phyloP scores from a whole-genome alignment of 2,329 filamentous ascomycete species.

The Talaromyces rugulosus region DNA sequence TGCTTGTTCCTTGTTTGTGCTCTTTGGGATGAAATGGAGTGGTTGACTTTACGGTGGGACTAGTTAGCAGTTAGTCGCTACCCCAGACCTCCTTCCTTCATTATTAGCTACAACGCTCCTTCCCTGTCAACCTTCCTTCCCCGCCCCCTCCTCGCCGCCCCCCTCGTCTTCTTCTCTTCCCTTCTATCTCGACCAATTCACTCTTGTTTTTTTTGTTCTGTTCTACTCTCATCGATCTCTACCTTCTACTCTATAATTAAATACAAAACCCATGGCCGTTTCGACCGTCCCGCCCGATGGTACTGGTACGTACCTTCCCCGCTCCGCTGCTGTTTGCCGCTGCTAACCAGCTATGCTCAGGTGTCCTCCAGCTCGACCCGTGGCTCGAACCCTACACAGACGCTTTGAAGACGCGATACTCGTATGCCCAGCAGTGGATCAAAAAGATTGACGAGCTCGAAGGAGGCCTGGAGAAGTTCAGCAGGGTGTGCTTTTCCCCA shows the following conservation, averaged over 20 bases:
- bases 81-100: not conserved
- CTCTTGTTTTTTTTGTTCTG: not conserved
- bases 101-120: not conserved
- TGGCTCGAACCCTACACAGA: slow-evolving; percentile 84
- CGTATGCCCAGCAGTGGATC: slow-evolving; percentile 81
- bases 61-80: not conserved
- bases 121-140: not conserved
- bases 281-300: slow-evolving; percentile 10
- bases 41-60: not conserved
- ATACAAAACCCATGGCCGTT: slow-evolving; percentile 5
- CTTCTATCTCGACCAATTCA: not conserved
- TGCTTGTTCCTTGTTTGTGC: not conserved
- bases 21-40: too few relatives aligned
- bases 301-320: slow-evolving; percentile 7
- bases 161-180: not conserved
- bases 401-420: slow-evolving; percentile 69
- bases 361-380: slow-evolving; percentile 81
- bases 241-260: not conserved
- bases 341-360: slow-evolving; percentile 42
- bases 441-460: slow-evolving; percentile 76
- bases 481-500: slow-evolving; percentile 53
- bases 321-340: not conserved
- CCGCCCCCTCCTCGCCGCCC: not conserved
- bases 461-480: slow-evolving; percentile 89
- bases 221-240: not conserved